phyloP scores from a whole-genome alignment of 768 basidiomycete species.

The Brasilioporus rufonigricans region DNA sequence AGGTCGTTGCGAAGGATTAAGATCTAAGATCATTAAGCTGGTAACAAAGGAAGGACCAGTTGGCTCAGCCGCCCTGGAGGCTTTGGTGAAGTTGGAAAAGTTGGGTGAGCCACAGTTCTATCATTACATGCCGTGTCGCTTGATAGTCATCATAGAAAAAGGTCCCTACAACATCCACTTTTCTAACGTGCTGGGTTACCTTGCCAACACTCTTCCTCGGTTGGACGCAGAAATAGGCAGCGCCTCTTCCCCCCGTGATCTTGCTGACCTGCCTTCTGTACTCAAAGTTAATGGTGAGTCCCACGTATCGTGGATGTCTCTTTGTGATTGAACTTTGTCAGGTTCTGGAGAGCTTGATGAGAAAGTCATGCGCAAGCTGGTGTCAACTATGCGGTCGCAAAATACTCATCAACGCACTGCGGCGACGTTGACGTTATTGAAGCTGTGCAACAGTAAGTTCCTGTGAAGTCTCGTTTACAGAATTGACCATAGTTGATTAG shows the following conservation, averaged over 20 bases:
- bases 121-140: neutral
- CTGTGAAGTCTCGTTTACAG: neutral
- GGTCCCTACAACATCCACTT: neutral
- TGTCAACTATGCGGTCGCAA: neutral
- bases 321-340: neutral
- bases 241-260: neutral
- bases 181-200: conserved; percentile 3
- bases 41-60: neutral
- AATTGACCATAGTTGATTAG: neutral
- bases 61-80: conserved; percentile 7
- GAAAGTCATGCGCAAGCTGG: neutral
- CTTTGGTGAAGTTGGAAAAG: neutral
- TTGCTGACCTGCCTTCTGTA: neutral
- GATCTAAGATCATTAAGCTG: neutral
- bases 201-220: neutral
- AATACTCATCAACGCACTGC: neutral
- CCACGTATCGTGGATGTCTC: too few relatives aligned
- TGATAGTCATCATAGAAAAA: neutral
- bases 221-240: neutral
- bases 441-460: neutral
- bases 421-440: neutral
- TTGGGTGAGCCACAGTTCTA: neutral
- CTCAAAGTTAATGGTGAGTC: neutral
- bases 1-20: neutral
- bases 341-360: neutral